phyloP scores from a whole-genome alignment of 2,329 filamentous ascomycete species.

The Laburnicola sp. region DNA sequence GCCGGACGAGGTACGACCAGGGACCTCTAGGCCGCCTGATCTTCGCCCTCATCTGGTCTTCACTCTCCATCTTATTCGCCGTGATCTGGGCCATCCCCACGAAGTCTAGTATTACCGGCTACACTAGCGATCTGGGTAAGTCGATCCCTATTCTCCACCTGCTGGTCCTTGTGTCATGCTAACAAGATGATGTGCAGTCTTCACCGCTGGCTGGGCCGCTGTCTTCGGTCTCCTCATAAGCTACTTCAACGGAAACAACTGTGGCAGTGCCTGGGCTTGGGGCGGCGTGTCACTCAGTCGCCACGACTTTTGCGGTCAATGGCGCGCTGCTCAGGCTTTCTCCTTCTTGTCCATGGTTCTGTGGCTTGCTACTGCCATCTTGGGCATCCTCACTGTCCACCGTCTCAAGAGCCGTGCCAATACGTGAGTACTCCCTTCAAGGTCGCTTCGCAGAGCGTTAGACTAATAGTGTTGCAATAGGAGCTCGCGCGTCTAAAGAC shows the following conservation, averaged over 20 bases:
- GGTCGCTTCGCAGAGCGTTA: too few relatives aligned
- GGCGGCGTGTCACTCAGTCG: constrained; percentile 49
- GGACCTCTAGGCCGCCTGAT: constrained; percentile 69
- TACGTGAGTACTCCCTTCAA: too few relatives aligned
- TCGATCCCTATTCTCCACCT: constrained; percentile 55
- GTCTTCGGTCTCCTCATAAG: constrained; percentile 46
- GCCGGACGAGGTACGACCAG: constrained; percentile 45
- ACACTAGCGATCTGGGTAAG: constrained; percentile 64
- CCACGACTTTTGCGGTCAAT: constrained; percentile 62
- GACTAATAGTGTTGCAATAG: too few relatives aligned
- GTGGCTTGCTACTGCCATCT: constrained; percentile 63
- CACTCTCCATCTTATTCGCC: constrained; percentile 67
- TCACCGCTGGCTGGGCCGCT: constrained; percentile 1
- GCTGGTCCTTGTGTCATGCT: too few relatives aligned
- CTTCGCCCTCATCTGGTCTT: constrained; percentile 73
- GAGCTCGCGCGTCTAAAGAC: too few relatives aligned
- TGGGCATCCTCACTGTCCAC: constrained; percentile 26
- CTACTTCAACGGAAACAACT: constrained; percentile 29
- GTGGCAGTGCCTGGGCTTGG: constrained; percentile 55
- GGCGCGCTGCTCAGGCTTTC: constrained; percentile 73
- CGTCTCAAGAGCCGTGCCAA: constrained; percentile 6
- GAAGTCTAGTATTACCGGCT: constrained; percentile 67
- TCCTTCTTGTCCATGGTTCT: constrained; percentile 70
- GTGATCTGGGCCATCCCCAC: constrained; percentile 75
- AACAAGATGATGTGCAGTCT: too few relatives aligned